These are phyloP conservation scores for Hypoxylon perforatum DNA, from an alignment of 495 filamentous ascomycete genomes.

Conservation along the genomic window DNA sequence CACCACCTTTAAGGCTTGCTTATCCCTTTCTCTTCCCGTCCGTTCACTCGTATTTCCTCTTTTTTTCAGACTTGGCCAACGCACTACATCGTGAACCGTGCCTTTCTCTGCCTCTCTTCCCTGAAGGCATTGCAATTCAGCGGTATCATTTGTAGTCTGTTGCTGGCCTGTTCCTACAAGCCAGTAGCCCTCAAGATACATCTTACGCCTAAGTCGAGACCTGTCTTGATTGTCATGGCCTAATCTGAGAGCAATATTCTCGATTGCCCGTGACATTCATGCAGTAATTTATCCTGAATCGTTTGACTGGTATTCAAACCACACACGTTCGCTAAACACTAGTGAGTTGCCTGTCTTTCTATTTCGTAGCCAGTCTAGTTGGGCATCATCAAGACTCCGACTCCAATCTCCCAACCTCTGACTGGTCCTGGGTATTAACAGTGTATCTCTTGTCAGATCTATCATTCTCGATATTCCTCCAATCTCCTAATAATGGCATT, in stretches of 20 bases:
- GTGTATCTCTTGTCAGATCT: too few relatives aligned
- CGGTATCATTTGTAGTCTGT: slow-evolving; percentile 20
- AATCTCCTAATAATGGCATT: slow-evolving; percentile 31
- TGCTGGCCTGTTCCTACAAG: slow-evolving; percentile 22
- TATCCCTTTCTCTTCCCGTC: slow-evolving; percentile 29
- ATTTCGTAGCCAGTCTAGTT: background rate
- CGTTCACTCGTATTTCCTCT: slow-evolving; percentile 31
- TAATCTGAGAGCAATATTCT: slow-evolving; percentile 30
- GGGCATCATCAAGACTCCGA: slow-evolving; percentile 3
- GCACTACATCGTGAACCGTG: slow-evolving; percentile 39
- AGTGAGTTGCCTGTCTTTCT: slow-evolving; percentile 20
- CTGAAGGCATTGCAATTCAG: slow-evolving; percentile 32
- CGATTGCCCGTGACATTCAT: slow-evolving; percentile 35
- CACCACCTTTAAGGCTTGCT: slow-evolving; percentile 40
- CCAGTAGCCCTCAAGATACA: slow-evolving; percentile 11
- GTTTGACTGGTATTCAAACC: slow-evolving; percentile 21
- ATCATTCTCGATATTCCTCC: too few relatives aligned
- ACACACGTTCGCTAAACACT: slow-evolving; percentile 22
- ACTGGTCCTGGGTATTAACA: too few relatives aligned
- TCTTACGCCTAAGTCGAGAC: slow-evolving; percentile 18
- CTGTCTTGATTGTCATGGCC: slow-evolving; percentile 39
- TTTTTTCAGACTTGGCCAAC: slow-evolving; percentile 24
- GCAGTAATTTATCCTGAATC: slow-evolving; percentile 24
- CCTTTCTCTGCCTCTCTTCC: slow-evolving; percentile 25
- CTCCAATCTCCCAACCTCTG: too few relatives aligned